Percentiles rank a stretch among this genome's conserved stretches.
Evolutionary conservation across 2,329 filamentous ascomycete genomes (phyloP).

Genomic region (Hypoxylon rubiginosum): DNA sequence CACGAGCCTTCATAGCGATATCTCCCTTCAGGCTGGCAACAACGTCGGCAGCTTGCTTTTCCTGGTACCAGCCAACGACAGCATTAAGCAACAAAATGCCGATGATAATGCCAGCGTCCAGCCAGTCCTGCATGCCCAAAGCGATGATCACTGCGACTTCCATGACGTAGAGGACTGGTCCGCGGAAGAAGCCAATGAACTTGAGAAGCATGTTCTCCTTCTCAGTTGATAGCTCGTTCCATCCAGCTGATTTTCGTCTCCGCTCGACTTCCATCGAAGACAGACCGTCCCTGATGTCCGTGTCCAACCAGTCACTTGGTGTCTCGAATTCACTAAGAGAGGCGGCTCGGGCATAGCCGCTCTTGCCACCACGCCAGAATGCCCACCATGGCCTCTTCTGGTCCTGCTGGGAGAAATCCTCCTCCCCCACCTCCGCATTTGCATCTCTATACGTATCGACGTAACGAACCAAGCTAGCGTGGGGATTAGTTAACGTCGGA

Average conservation of each 20-base stretch:
- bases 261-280: slow-evolving; percentile 69
- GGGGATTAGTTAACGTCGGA: slow-evolving; percentile 20
- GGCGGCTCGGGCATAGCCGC: slow-evolving; percentile 44
- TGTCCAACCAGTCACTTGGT: slow-evolving; percentile 77
- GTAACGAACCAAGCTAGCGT: slow-evolving; percentile 50
- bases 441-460: slow-evolving; percentile 57
- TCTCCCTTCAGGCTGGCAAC: slow-evolving; percentile 79
- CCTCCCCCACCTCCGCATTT: slow-evolving; percentile 49
- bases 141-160: slow-evolving; percentile 79
- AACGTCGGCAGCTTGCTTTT: slow-evolving; percentile 81
- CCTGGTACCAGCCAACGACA: slow-evolving; percentile 81
- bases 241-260: slow-evolving; percentile 75
- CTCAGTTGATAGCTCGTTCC: slow-evolving; percentile 79
- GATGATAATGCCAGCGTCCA: slow-evolving; percentile 81
- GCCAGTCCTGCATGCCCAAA: slow-evolving; percentile 79
- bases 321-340: slow-evolving; percentile 57
- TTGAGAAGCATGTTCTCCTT: slow-evolving; percentile 82
- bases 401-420: slow-evolving; percentile 45
- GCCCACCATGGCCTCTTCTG: slow-evolving; percentile 55
- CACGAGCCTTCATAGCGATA: slow-evolving; percentile 78
- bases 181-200: slow-evolving; percentile 81
- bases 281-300: slow-evolving; percentile 76
- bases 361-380: slow-evolving; percentile 53
- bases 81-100: slow-evolving; percentile 80
- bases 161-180: slow-evolving; percentile 83